phyloP scores from a whole-genome alignment of 1,139 yeast species.

The Hanseniaspora uvarum region DNA sequence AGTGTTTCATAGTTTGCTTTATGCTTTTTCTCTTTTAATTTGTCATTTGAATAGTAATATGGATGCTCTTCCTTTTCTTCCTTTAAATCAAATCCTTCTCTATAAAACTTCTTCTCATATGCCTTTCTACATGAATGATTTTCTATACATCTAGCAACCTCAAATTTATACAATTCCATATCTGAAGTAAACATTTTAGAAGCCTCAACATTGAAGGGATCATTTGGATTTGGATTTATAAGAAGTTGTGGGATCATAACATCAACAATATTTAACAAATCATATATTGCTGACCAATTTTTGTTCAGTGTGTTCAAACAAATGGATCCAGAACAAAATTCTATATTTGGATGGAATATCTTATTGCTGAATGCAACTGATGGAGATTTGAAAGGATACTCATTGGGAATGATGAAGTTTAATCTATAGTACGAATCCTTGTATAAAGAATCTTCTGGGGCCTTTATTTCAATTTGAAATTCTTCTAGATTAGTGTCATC shows the following conservation, averaged over 20 bases:
- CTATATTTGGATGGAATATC: conserved; percentile 89
- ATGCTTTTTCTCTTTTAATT: conserved; percentile 21
- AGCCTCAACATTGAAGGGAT: conserved; percentile 88
- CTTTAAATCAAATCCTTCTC: conserved; percentile 26
- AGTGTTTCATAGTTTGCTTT: not conserved
- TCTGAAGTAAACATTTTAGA: conserved; percentile 70
- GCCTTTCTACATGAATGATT: conserved; percentile 57
- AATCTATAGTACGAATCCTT: conserved; percentile 86
- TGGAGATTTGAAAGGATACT: conserved; percentile 91
- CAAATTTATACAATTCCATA: conserved; percentile 53
- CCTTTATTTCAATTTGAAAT: conserved; percentile 73
- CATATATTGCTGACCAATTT: conserved; percentile 98
- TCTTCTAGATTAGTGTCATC: conserved; percentile 79
- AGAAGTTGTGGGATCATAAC: conserved; percentile 85
- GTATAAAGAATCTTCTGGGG: conserved; percentile 84
- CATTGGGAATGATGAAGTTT: conserved; percentile 89
- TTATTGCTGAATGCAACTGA: conserved; percentile 88
- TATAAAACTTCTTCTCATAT: conserved; percentile 36
- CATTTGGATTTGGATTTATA: conserved; percentile 87
- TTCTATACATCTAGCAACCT: conserved; percentile 63
- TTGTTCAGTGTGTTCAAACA: conserved; percentile 95
- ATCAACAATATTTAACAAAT: conserved; percentile 79
- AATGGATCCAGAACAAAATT: conserved; percentile 81
- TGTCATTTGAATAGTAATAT: conserved; percentile 16
- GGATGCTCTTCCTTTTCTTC: conserved; percentile 21